Conservation (phyloP, 1,139 yeast genomes). For the Blastobotrys persicus region DNA sequence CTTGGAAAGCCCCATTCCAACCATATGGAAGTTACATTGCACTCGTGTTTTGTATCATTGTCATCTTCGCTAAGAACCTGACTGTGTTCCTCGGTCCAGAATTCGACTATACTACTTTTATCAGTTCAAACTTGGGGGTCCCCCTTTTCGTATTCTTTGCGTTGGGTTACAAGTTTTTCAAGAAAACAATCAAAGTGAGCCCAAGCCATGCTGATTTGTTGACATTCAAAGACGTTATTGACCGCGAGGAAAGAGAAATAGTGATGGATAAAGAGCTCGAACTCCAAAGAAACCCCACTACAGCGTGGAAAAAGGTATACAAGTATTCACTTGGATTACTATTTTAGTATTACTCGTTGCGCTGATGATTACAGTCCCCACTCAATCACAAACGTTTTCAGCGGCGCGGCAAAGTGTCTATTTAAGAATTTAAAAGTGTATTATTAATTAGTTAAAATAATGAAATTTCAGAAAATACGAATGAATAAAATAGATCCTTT, state of each 20-base stretch:
- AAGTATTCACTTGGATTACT: constrained; percentile 3
- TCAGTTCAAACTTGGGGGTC: constrained; percentile 75
- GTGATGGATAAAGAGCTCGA: not conserved
- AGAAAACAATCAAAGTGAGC: constrained; percentile 3
- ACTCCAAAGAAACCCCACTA: not conserved
- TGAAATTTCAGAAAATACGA: too few relatives aligned
- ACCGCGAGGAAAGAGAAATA: not conserved
- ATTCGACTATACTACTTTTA: constrained; percentile 60
- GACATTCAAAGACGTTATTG: constrained; percentile 1
- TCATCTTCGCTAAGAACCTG: constrained; percentile 70
- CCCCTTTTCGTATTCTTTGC: constrained; percentile 59
- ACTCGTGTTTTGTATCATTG: constrained; percentile 51
- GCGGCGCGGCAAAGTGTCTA: too few relatives aligned
- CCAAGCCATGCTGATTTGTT: constrained; percentile 10
- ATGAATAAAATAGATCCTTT: too few relatives aligned
- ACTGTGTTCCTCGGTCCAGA: constrained; percentile 58
- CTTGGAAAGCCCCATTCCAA: constrained; percentile 51
- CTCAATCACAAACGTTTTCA: too few relatives aligned
- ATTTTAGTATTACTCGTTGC: constrained; percentile 6
- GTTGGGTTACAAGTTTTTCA: constrained; percentile 55
- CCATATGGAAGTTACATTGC: constrained; percentile 56
- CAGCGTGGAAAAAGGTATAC: not conserved
- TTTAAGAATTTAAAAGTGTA: too few relatives aligned
- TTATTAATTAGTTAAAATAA: not conserved
- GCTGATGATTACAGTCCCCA: too few relatives aligned